Evolutionary conservation across 140 eudicot genomes (phyloP).

Genomic region (Erigeron philadelphicus): DNA sequence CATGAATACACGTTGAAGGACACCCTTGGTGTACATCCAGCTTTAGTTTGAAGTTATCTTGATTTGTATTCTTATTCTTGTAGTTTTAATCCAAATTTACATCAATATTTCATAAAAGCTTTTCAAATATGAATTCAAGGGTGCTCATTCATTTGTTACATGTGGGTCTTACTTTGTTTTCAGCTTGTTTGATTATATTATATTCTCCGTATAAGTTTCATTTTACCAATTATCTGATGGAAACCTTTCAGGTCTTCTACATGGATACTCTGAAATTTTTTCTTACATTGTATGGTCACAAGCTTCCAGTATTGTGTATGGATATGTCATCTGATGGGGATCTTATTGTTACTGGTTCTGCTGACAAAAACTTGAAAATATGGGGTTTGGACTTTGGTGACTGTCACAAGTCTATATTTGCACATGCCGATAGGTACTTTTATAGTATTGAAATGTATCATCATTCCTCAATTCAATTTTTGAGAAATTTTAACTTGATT

Average conservation of each 20-base stretch:
- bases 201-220: conserved; percentile 6
- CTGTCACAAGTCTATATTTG: conserved; percentile 88
- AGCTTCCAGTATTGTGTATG: conserved; percentile 89
- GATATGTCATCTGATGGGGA: conserved; percentile 94
- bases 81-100: neutral
- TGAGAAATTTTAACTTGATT: conserved; percentile 8
- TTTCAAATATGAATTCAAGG: neutral
- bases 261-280: conserved; percentile 76
- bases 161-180: neutral
- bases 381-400: conserved; percentile 99
- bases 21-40: conserved; percentile 11
- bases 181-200: neutral
- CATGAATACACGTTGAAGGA: neutral
- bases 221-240: conserved; percentile 11
- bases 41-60: neutral
- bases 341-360: conserved; percentile 86
- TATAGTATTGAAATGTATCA: neutral
- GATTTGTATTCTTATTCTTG: neutral
- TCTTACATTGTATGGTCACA: conserved; percentile 83
- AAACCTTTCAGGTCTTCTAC: conserved; percentile 58
- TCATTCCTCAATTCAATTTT: neutral
- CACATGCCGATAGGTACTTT: conserved; percentile 84
- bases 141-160: neutral
- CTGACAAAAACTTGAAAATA: conserved; percentile 84
- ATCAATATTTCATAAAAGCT: neutral